Percentiles rank a stretch among this genome's conserved stretches.
phyloP scores from a whole-genome alignment of 2,329 filamentous ascomycete genomes.

The Balansia obtecta region DNA sequence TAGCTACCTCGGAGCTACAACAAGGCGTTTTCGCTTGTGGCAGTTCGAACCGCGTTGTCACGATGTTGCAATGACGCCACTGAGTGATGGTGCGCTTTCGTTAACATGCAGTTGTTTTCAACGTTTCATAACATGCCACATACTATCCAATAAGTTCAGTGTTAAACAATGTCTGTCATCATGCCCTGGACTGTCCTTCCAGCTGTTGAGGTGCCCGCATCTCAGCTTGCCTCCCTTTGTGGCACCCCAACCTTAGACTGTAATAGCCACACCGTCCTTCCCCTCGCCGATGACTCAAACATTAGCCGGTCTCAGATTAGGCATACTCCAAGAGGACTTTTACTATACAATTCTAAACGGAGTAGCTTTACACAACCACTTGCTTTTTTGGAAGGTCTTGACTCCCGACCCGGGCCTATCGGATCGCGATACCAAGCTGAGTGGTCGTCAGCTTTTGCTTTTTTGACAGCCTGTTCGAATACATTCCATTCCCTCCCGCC shows the following conservation, averaged over 20 bases:
- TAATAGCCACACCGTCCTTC: not conserved
- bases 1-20: no score
- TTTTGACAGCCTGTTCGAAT: not conserved
- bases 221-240: not conserved
- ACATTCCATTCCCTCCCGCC: not conserved
- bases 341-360: not conserved
- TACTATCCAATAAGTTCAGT: no score
- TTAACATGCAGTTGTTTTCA: no score
- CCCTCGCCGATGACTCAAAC: not conserved
- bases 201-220: not conserved
- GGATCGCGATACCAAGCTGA: not conserved
- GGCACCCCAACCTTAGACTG: not conserved
- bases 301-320: no score
- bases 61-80: no score
- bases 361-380: not conserved
- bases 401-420: not conserved
- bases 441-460: not conserved
- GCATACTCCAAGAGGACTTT: not conserved
- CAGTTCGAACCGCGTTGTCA: no score
- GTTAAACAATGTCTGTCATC: no score
- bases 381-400: not conserved
- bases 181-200: no score
- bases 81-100: no score
- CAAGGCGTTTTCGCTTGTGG: no score
- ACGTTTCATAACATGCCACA: no score